Base-by-base conservation (phyloP, 345 rosid genomes). In the Iberis pinnata region DNA sequence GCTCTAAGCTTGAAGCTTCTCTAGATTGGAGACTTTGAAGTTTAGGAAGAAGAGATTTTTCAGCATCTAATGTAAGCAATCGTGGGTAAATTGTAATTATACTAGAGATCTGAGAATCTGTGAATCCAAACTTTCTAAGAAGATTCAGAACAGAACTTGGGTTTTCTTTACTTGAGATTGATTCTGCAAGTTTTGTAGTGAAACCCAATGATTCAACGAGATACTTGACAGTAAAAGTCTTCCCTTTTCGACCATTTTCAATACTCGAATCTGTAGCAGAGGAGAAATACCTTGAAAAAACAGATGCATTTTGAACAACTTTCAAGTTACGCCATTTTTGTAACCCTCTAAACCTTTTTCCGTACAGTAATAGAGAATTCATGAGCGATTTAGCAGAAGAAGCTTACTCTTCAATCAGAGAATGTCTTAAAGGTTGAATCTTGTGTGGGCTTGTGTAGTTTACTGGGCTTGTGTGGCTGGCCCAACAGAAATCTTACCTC, bases 11-110 rank as follows among this genome's bases (percentile, higher is more conserved):
- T 5, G 75, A 67, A 36, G 66, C 49, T 8, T 68, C 69, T 36
- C 18, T 52, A 3, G 78, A 74, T 12, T 36, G 46, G 0, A 74
- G 1, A 43, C 58, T 61, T 25, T 67, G 56, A 2, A 70, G 41
- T 46, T 74, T 70, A 11, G 70, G 78, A 17, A 62, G 52, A 13
- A 67, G 57, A 16, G 49, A 25, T n/a, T 41, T 53, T 24, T 57
- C 50, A 4, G 51, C 20, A n/a, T 56, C 35, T 9, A 18, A 14
- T 2, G 41, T 8, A 18, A 75, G 76, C 19, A 75, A 2, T 1
- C 2, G 2, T 3, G 76, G 79, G 7, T 29, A 35, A 3, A 3
- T 3, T n/a, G 26, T 27, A 33, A 64, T 48, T 6, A 57, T 25
- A 3, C 14, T 8, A n/a, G 47, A 25, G 38, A 71, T 54, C 36